Evolutionary conservation across 1,284 basidiomycete species (phyloP).

Genomic region (Abortiporus biennis): DNA sequence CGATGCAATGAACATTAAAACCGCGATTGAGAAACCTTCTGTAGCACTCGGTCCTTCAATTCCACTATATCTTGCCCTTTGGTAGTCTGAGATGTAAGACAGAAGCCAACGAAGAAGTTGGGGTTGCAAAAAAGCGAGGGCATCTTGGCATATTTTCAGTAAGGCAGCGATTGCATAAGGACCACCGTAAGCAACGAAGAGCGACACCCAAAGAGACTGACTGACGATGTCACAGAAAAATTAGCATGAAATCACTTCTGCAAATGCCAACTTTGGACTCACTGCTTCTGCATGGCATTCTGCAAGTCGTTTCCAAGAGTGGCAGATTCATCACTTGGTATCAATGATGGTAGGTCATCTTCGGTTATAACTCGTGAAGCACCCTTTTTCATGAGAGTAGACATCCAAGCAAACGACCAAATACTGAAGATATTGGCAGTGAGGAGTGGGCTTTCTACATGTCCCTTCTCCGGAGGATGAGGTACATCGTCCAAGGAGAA

Average conservation of each 20-base stretch:
- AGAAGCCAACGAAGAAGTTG: constrained; percentile 82
- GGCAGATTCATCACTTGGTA: constrained; percentile 66
- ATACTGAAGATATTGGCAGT: constrained; percentile 82
- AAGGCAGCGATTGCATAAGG: constrained; percentile 66
- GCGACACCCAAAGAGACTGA: constrained; percentile 65
- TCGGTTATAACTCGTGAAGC: constrained; percentile 62
- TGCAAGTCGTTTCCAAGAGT: constrained; percentile 66
- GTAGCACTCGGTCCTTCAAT: constrained; percentile 26
- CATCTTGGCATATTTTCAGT: constrained; percentile 78
- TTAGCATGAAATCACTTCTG: background rate
- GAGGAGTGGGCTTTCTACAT: constrained; percentile 65
- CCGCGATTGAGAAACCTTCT: constrained; percentile 72
- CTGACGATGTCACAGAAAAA: constrained; percentile 10
- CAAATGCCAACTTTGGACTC: constrained; percentile 17
- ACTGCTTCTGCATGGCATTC: constrained; percentile 55
- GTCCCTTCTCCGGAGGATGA: constrained; percentile 31
- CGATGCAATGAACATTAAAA: constrained; percentile 76
- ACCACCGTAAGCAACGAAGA: constrained; percentile 74
- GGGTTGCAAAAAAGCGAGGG: constrained; percentile 82
- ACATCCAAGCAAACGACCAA: constrained; percentile 80
- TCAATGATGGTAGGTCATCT: constrained; percentile 67
- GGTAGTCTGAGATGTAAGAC: constrained; percentile 77
- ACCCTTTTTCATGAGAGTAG: constrained; percentile 70
- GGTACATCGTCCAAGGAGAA: constrained; percentile 31
- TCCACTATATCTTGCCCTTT: constrained; percentile 33